Conservation (phyloP, 129 eudicot species). For the Heracleum sosnowskyi region DNA sequence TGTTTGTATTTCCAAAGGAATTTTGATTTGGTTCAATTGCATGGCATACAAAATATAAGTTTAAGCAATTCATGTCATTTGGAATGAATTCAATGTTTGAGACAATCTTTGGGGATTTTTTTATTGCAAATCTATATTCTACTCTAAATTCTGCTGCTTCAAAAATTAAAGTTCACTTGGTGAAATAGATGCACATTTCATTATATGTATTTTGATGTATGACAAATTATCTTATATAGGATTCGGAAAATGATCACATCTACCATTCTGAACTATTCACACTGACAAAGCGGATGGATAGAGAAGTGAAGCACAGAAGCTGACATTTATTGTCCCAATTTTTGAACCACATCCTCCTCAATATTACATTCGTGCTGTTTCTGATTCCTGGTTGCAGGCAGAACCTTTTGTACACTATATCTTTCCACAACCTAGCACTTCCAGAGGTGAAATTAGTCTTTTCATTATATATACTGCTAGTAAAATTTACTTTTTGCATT, state of each 20-base stretch:
- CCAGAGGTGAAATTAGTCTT: constrained; percentile 61
- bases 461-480: not conserved
- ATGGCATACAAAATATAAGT: not conserved
- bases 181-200: not conserved
- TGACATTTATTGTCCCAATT: too few relatives aligned
- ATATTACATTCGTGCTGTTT: constrained; percentile 87
- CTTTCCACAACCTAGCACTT: constrained; percentile 72
- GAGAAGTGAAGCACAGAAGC: constrained; percentile 89
- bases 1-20: not conserved
- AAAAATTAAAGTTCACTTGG: not conserved
- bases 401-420: too few relatives aligned
- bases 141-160: not conserved
- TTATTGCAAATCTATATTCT: not conserved
- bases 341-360: constrained; percentile 99
- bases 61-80: not conserved
- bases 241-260: constrained; percentile 95
- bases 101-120: not conserved
- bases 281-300: constrained; percentile 72
- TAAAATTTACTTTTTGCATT: not conserved
- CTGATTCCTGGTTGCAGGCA: too few relatives aligned
- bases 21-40: not conserved
- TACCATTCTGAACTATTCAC: constrained; percentile 96
- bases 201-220: constrained; percentile 5
- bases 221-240: constrained; percentile 38
- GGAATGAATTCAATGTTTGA: not conserved